Conservation (phyloP, 2,329 filamentous ascomycete species). For the Fusarium oligoseptatum region DNA sequence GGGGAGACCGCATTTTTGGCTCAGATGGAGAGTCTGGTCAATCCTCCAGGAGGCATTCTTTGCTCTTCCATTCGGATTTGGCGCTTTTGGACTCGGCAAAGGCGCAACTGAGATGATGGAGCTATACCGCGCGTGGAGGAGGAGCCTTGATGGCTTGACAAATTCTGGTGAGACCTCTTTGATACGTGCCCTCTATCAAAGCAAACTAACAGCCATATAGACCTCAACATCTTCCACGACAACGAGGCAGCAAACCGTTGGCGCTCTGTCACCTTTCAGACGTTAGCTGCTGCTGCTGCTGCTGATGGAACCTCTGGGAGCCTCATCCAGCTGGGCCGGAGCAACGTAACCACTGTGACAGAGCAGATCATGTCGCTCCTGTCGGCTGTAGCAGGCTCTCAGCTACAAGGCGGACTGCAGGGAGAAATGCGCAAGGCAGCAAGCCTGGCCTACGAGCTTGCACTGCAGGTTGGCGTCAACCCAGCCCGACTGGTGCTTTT, state of each 20-base stretch:
- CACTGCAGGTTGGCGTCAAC: constrained; percentile 1
- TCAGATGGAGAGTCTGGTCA: neutral
- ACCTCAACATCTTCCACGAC: neutral
- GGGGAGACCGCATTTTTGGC: constrained; percentile 1
- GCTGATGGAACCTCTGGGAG: neutral
- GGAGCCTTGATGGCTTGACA: neutral
- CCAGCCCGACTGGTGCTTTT: neutral
- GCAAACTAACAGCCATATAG: neutral
- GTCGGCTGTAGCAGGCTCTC: neutral
- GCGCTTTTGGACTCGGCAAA: neutral
- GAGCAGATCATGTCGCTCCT: neutral
- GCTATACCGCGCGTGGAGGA: neutral
- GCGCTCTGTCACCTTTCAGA: constrained; percentile 1
- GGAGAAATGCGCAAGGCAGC: neutral
- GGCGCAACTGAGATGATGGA: neutral
- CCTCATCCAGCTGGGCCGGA: neutral
- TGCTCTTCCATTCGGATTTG: constrained; percentile 4
- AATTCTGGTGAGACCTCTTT: neutral
- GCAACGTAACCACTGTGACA: neutral
- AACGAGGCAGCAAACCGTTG: neutral
- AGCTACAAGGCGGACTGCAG: neutral
- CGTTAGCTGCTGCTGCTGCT: neutral
- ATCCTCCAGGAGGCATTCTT: neutral
- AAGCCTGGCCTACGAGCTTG: neutral
- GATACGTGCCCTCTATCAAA: neutral